phyloP scores from a whole-genome alignment of 495 filamentous ascomycete species.

The Hyaloscypha bicolor region DNA sequence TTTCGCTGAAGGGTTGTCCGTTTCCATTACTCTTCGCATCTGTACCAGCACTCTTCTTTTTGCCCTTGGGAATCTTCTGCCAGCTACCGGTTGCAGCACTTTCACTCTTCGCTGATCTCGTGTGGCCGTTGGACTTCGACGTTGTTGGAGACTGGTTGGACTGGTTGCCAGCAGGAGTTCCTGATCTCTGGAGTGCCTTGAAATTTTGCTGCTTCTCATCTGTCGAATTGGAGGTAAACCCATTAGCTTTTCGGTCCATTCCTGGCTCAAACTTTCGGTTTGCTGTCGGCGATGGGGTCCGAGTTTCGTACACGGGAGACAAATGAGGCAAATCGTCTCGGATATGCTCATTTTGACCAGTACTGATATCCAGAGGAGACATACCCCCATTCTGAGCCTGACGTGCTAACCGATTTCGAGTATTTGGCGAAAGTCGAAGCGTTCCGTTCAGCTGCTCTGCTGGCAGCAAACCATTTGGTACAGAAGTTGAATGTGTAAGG shows the following conservation, averaged over 20 bases:
- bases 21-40: constrained; percentile 41
- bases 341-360: constrained; percentile 23
- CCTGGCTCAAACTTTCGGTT: constrained; percentile 29
- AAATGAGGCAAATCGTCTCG: constrained; percentile 42
- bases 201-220: constrained; percentile 7
- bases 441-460: constrained; percentile 23
- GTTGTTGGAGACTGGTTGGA: constrained; percentile 31
- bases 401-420: constrained; percentile 24
- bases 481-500: constrained; percentile 1
- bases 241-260: constrained; percentile 14
- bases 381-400: constrained; percentile 32
- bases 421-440: constrained; percentile 28
- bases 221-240: background rate
- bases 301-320: constrained; percentile 57
- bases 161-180: constrained; percentile 17
- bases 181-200: constrained; percentile 6
- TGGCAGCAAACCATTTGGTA: constrained; percentile 20
- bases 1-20: constrained; percentile 44
- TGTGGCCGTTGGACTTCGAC: constrained; percentile 43
- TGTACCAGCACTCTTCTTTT: constrained; percentile 45
- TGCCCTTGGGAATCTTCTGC: constrained; percentile 48
- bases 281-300: constrained; percentile 50
- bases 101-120: constrained; percentile 51
- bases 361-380: constrained; percentile 33
- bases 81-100: constrained; percentile 43